These are phyloP conservation scores for Albophoma yamanashiensis DNA, from an alignment of 2,329 filamentous ascomycete genomes.

Conservation along the genomic window DNA sequence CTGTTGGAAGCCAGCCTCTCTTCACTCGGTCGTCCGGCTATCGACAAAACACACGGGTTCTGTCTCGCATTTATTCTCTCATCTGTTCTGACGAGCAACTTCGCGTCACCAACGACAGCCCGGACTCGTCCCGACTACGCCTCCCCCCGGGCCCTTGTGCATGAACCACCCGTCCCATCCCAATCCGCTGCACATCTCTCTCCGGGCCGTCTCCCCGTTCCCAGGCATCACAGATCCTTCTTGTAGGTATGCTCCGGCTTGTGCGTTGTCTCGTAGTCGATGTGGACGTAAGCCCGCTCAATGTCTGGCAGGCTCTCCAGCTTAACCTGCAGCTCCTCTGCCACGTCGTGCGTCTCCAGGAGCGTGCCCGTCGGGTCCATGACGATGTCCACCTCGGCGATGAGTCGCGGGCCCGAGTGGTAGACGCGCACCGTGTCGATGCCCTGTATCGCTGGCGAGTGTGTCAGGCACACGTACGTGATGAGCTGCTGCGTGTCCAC, in stretches of 20 bases:
- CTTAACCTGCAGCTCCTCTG: slow-evolving; percentile 89
- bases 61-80: background rate
- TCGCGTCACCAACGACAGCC: background rate
- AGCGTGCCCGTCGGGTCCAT: slow-evolving; percentile 71
- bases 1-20: background rate
- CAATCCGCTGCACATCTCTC: too few relatives aligned
- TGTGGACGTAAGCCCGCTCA: slow-evolving; percentile 90
- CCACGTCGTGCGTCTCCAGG: slow-evolving; percentile 77
- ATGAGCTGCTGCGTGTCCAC: slow-evolving; percentile 85
- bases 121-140: background rate
- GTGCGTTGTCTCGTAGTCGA: slow-evolving; percentile 94
- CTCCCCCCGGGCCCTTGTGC: background rate
- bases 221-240: slow-evolving; percentile 40
- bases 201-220: background rate
- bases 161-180: background rate
- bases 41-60: background rate
- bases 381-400: slow-evolving; percentile 93
- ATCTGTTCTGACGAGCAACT: too few relatives aligned
- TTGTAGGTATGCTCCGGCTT: slow-evolving; percentile 70
- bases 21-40: background rate
- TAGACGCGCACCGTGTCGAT: slow-evolving; percentile 96
- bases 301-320: slow-evolving; percentile 85
- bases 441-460: slow-evolving; percentile 67
- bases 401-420: slow-evolving; percentile 76
- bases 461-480: slow-evolving; percentile 84